Percentiles rank a stretch among this genome's conserved stretches.
These are phyloP conservation scores for barley (Hordeum vulgare) DNA, from an alignment of 176 grass and related monocot species.

Conservation along the genomic window MorexV3_pseudomolecules_assembly NC_058521.1:250431844-250432343, in stretches of 20 bases:
- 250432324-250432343: neutral
- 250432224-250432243: neutral
- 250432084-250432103: conserved; percentile 48
- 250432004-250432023: conserved; percentile 35
- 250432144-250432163: conserved; percentile 23
- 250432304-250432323: neutral
- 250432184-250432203: neutral
- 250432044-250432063: conserved; percentile 11
- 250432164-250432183: neutral
- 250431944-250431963: neutral
- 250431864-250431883: conserved; percentile 34
- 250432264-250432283: neutral
- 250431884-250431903: conserved; percentile 80
- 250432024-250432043: conserved; percentile 36
- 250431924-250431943: neutral
- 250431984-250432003: conserved; percentile 38
- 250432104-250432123: conserved; percentile 62
- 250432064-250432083: conserved; percentile 15
- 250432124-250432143: conserved; percentile 61
- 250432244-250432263: neutral
- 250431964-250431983: conserved; percentile 28
- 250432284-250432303: neutral
- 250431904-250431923: conserved; percentile 64
- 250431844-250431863: conserved; percentile 32
- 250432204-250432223: too few relatives aligned